Evolutionary conservation across 2,329 filamentous ascomycete species (phyloP), one percentile per base, ranked within the genome.

Genomic region (Sporothrix curviconia): DNA sequence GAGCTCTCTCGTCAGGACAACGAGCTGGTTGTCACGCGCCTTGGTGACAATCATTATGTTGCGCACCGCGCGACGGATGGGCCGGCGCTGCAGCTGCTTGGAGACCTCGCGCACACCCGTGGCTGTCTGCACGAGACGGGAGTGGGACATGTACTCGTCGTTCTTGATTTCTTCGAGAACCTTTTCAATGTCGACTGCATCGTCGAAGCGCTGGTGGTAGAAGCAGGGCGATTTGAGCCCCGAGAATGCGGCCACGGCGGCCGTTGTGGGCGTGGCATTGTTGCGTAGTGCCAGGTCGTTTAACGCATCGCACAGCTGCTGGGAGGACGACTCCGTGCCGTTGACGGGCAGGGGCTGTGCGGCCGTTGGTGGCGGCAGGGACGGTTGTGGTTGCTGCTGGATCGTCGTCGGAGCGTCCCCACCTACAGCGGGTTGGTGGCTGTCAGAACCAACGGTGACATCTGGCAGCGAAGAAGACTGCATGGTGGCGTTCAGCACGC

Each of bases 31-130:
- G 74, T 99, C 94, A 62, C 94, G 85, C 22, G 94, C 94, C 74
- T 97, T 99, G 61, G 94, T 99, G 63, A 99, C 90, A 67, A 99
- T 96, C 94, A 99, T 97, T 67, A 99, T 83, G 70, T 90, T 96
- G 67, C 84, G 85, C 47, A 99, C 92, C 11, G 92, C 92, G 64
- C 92, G 86, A 73, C 89, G 94, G 72, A 97, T 90, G 22, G 94
- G 92, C 40, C 90, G 84, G 57, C 92, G 85, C 74, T 96, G 92
- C 59, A 99, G 79, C 74, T 97, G 94, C 72, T 95, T 92, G 15
- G 91, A 95, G 12, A 99, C 92, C 73, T 99, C 94, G 55, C 94
- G 85, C 19, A 99, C 94, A 47, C 91, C 89, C 0, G 90, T 95
- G 52, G 94, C 94, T 0, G 94, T 99, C 76, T 96, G 92, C 67